Evolutionary conservation across 352 stramenopile species (phyloP), one percentile per base, ranked within the genome.

Genomic region (Blastocystis sp.): DNA sequence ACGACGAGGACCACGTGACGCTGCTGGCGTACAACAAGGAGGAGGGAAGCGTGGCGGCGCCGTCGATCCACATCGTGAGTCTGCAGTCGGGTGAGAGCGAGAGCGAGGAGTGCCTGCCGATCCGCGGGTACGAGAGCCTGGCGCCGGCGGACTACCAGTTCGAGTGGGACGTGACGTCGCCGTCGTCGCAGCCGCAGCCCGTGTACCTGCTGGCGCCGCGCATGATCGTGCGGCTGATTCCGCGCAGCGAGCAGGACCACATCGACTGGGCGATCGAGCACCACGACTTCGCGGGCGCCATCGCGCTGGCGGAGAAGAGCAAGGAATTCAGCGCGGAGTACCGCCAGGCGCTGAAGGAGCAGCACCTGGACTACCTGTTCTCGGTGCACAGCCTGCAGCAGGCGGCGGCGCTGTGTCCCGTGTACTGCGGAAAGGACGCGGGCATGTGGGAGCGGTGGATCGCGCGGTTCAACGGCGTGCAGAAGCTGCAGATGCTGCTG

Each of bases 371-470:
- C 19, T 65, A 45, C 33, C 71, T 81, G 1, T 81, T 81, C 71
- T 16, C 71, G 26, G 26, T 21, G 26, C 26, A 33, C 6, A 10
- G 9, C 21, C 65, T 81, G 24, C 39, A 65, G 45, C 62, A 81
- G 59, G 71, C 71, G 16, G 71, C 71, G 2, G 35, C 39, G 9
- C 39, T 81, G 10, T 81, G 71, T n/a, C 71, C 71, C 37, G 26
- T 19, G 19, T 81, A 81, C 37, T 37, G 62, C 13, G 71, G 71
- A 26, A 81, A 81, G 71, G 71, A 81, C 37, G 50, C 39, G 45
- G 19, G 10, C 10, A n/a, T 63, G 16, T 81, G 71, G 71, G 71
- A 81, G 71, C 71, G 71, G 16, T 81, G 71, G 71, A 81, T 81
- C 37, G 71, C 71, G 13, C 71, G 71, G 13, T 81, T 81, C 55